phyloP scores from a whole-genome alignment of 176 grass and related monocot genomes.

The Aechmea fasciata region DNA sequence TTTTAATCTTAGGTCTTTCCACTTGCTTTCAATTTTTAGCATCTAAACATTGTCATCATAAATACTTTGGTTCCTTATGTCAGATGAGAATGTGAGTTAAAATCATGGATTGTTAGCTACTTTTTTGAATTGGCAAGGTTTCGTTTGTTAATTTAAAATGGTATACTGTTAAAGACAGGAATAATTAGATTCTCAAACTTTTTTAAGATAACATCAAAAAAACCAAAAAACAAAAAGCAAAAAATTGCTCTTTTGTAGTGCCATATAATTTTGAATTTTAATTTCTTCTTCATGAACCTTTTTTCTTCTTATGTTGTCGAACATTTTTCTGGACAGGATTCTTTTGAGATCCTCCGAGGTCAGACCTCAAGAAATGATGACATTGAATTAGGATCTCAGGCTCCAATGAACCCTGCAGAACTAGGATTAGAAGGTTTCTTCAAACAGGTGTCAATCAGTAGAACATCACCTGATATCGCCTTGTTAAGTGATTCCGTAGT shows the following conservation, averaged over 20 bases:
- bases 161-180: too few relatives aligned
- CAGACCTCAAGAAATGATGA: conserved; percentile 55
- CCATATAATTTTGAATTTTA: background rate
- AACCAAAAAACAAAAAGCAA: background rate
- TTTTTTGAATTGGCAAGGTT: too few relatives aligned
- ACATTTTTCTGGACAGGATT: conserved; percentile 45
- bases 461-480: background rate
- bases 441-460: conserved; percentile 49
- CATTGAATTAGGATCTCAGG: conserved; percentile 70
- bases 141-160: too few relatives aligned
- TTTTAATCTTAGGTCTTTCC: too few relatives aligned
- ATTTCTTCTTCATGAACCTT: background rate
- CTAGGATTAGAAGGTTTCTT: conserved; percentile 56
- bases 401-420: conserved; percentile 46
- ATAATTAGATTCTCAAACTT: too few relatives aligned
- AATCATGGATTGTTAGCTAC: too few relatives aligned
- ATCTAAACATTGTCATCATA: too few relatives aligned
- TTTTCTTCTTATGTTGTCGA: background rate
- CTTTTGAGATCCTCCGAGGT: conserved; percentile 57
- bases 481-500: background rate
- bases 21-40: too few relatives aligned
- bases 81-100: too few relatives aligned
- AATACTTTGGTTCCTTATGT: too few relatives aligned
- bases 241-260: background rate
- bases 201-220: conserved; percentile 1